Percentiles rank a stretch among this genome's conserved stretches.
Conservation (phyloP, 257 asterid species). For the Haberlea rhodopensis region DNA sequence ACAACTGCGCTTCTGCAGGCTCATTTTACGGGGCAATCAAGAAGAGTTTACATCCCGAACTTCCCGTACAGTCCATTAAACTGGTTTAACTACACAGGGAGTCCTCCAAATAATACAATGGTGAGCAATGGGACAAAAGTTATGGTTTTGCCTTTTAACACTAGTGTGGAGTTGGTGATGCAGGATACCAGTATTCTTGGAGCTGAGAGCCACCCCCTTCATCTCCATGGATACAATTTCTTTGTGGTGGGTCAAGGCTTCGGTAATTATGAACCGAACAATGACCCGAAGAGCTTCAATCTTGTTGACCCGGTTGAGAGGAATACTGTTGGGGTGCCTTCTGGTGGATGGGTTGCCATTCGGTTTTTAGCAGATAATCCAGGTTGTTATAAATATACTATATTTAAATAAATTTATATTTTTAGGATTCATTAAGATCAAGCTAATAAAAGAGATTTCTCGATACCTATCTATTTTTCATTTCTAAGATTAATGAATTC, state of each 20-base stretch:
- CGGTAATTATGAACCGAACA: slow-evolving; percentile 44
- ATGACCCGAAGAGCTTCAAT: slow-evolving; percentile 50
- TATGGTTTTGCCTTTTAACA: slow-evolving; percentile 42
- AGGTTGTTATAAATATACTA: slow-evolving; percentile 31
- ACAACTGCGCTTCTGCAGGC: slow-evolving; percentile 53
- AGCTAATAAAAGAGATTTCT: no score
- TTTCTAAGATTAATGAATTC: no score
- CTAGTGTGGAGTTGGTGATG: slow-evolving; percentile 54
- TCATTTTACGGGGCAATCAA: slow-evolving; percentile 43
- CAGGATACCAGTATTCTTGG: slow-evolving; percentile 66
- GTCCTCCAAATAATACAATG: slow-evolving; percentile 51
- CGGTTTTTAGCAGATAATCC: slow-evolving; percentile 66
- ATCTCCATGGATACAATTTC: slow-evolving; percentile 69
- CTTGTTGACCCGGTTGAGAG: slow-evolving; percentile 63
- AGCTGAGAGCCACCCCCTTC: slow-evolving; percentile 65
- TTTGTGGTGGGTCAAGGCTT: slow-evolving; percentile 64
- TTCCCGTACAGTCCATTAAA: slow-evolving; percentile 44
- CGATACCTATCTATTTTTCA: no score
- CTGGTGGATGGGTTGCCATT: slow-evolving; percentile 72
- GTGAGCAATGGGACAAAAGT: slow-evolving; percentile 46
- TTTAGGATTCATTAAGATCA: no score
- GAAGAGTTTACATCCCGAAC: slow-evolving; percentile 40
- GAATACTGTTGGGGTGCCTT: slow-evolving; percentile 60
- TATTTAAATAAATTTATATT: neutral
- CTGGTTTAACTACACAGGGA: slow-evolving; percentile 58